A percentile compares a stretch with the other conserved stretches of the same genome.
phyloP scores from a whole-genome alignment of 2,329 filamentous ascomycete genomes.

The Xylariaceae sp. region DNA sequence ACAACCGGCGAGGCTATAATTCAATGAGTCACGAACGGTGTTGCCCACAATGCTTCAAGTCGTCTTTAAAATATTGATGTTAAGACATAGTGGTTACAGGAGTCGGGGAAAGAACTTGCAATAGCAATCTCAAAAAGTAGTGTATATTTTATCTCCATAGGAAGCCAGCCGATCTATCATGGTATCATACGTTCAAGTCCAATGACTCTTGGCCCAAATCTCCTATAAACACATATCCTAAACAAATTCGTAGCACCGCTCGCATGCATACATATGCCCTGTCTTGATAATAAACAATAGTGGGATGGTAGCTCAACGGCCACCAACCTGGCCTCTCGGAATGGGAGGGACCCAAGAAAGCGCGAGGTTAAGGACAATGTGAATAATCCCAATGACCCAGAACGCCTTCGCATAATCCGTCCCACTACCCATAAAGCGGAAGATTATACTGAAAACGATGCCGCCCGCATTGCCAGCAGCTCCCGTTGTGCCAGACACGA shows the following conservation, averaged over 20 bases:
- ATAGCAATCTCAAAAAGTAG: not conserved
- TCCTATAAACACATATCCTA: not conserved
- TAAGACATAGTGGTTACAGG: too few relatives aligned
- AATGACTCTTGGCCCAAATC: not conserved
- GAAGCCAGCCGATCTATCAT: not conserved
- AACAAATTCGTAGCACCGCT: not conserved
- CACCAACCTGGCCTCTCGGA: slow-evolving; percentile 50
- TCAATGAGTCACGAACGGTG: too few relatives aligned
- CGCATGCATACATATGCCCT: not conserved
- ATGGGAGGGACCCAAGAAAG: slow-evolving; percentile 55
- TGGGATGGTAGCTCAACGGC: slow-evolving; percentile 27
- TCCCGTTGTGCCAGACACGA: slow-evolving; percentile 73
- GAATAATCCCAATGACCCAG: slow-evolving; percentile 79
- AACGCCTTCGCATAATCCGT: slow-evolving; percentile 65
- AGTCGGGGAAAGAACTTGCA: too few relatives aligned
- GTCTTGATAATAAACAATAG: not conserved
- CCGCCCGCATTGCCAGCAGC: slow-evolving; percentile 81
- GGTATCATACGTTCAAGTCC: not conserved
- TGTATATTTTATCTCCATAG: not conserved
- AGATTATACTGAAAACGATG: slow-evolving; percentile 78
- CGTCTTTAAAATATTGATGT: too few relatives aligned
- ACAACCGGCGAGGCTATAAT: too few relatives aligned
- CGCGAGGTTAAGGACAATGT: slow-evolving; percentile 63
- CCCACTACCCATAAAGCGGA: slow-evolving; percentile 64
- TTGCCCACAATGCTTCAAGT: too few relatives aligned